phyloP scores from a whole-genome alignment of 164 flowering plant species.

The Stephania yunnanensis region DNA sequence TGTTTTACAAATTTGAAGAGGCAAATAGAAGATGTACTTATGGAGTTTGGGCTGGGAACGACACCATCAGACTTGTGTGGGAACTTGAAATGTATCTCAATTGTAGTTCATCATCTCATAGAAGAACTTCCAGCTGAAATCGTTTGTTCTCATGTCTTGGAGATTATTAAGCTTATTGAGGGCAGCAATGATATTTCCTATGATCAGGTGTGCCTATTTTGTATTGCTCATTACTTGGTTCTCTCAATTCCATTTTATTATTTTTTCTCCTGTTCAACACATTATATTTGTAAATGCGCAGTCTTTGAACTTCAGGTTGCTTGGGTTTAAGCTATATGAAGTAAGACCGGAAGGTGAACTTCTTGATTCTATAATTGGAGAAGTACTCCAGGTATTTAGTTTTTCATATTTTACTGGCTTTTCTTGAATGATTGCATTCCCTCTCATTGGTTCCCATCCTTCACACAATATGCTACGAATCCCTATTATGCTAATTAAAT shows the following conservation, averaged over 20 bases:
- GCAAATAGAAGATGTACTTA: conserved; percentile 30
- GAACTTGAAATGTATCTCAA: conserved; percentile 40
- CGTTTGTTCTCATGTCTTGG: conserved; percentile 45
- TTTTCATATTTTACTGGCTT: neutral
- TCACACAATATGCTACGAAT: neutral
- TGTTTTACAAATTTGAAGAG: conserved; percentile 23
- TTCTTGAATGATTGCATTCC: neutral
- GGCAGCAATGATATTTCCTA: conserved; percentile 53
- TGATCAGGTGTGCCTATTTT: conserved; percentile 54
- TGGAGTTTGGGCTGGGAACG: conserved; percentile 53
- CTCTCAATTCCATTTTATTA: neutral
- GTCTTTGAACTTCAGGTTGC: conserved; percentile 77
- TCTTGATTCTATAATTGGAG: conserved; percentile 32
- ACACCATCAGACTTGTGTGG: conserved; percentile 28
- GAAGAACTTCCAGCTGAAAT: conserved; percentile 68
- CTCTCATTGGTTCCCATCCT: too few relatives aligned
- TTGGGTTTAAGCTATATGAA: conserved; percentile 76
- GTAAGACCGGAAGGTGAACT: conserved; percentile 25
- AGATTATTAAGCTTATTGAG: conserved; percentile 54
- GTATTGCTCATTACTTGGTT: neutral
- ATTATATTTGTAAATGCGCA: conserved; percentile 25
- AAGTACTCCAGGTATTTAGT: conserved; percentile 52
- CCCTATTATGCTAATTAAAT: neutral
- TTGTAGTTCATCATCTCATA: conserved; percentile 70
- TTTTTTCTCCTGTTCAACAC: conserved; percentile 1